Percentiles rank a stretch among this genome's conserved stretches.
Evolutionary conservation across 2,329 filamentous ascomycete species (phyloP).

Genomic region (Fusarium nematophilum): DNA sequence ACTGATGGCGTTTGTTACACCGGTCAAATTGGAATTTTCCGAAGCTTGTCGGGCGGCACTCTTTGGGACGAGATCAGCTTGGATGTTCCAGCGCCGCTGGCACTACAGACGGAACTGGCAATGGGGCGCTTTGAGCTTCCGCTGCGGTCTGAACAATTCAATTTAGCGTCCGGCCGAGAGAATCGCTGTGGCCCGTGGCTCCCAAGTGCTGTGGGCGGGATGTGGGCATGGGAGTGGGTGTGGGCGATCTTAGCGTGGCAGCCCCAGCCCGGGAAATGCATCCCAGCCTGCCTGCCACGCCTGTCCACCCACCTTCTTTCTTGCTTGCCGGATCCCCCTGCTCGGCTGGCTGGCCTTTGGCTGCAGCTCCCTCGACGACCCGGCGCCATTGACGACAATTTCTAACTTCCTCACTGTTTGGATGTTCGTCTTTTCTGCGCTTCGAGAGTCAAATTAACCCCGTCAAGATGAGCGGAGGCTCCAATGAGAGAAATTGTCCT

Average conservation of each 20-base stretch:
- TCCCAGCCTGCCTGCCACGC: constrained; percentile 11
- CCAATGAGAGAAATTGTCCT: neutral
- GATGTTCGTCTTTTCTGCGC: neutral
- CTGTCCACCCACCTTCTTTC: constrained; percentile 22
- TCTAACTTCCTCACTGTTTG: neutral
- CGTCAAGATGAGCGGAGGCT: neutral
- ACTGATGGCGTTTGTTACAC: constrained; percentile 16
- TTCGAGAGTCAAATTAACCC: constrained; percentile 1
- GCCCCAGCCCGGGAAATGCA: constrained; percentile 11
- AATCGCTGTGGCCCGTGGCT: constrained; percentile 1
- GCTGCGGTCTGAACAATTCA: constrained; percentile 8
- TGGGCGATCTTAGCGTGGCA: constrained; percentile 40
- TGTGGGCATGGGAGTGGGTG: constrained; percentile 22
- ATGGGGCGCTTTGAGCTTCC: constrained; percentile 7
- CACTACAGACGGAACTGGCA: constrained; percentile 2
- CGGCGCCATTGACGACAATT: constrained; percentile 5
- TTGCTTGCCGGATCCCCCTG: constrained; percentile 8
- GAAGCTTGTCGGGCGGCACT: constrained; percentile 20
- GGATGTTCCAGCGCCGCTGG: constrained; percentile 5
- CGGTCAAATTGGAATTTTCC: constrained; percentile 15
- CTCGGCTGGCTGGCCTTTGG: neutral
- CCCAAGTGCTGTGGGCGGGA: constrained; percentile 18
- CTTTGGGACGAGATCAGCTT: constrained; percentile 3
- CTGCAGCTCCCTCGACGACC: constrained; percentile 21
- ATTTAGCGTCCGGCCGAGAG: constrained; percentile 24